phyloP scores from a whole-genome alignment of 2,329 filamentous ascomycete species.

The Cladosporium sp. region DNA sequence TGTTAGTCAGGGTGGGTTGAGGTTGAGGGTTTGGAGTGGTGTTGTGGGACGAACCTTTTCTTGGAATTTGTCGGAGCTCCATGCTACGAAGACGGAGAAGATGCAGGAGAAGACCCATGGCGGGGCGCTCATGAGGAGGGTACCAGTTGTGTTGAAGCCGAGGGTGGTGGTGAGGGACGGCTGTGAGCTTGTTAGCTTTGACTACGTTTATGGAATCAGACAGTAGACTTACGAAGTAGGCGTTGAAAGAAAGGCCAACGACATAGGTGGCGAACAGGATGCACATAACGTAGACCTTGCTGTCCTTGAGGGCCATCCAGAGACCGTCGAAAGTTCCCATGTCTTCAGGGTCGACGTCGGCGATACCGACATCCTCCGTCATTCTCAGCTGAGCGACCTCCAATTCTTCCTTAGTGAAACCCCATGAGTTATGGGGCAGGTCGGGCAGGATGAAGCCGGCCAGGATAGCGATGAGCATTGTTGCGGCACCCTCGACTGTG shows the following conservation, averaged over 20 bases:
- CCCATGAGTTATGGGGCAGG: slow-evolving; percentile 48
- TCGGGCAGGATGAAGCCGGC: slow-evolving; percentile 62
- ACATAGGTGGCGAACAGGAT: slow-evolving; percentile 37
- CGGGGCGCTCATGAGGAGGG: slow-evolving; percentile 41
- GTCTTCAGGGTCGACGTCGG: slow-evolving; percentile 27
- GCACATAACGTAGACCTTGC: slow-evolving; percentile 37
- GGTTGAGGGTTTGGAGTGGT: neutral
- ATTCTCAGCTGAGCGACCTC: slow-evolving; percentile 37
- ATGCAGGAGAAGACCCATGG: slow-evolving; percentile 30
- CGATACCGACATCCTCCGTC: slow-evolving; percentile 31
- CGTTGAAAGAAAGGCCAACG: slow-evolving; percentile 21
- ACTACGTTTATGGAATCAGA: neutral
- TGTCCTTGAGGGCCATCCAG: slow-evolving; percentile 32
- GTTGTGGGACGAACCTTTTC: slow-evolving; percentile 23
- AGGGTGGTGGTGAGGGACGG: slow-evolving; percentile 54
- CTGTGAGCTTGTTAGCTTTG: slow-evolving; percentile 26
- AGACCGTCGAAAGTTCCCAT: slow-evolving; percentile 37
- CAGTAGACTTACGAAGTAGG: slow-evolving; percentile 13
- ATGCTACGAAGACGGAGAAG: slow-evolving; percentile 16
- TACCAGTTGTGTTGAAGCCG: slow-evolving; percentile 62
- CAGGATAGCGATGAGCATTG: slow-evolving; percentile 54
- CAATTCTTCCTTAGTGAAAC: slow-evolving; percentile 44
- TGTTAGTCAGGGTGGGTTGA: slow-evolving; percentile 20
- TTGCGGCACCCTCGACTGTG: slow-evolving; percentile 60
- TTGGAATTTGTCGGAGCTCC: slow-evolving; percentile 24